These are phyloP conservation scores for Penicillium verrucosum DNA, from an alignment of 2,329 filamentous ascomycete species.

Conservation along the genomic window DNA sequence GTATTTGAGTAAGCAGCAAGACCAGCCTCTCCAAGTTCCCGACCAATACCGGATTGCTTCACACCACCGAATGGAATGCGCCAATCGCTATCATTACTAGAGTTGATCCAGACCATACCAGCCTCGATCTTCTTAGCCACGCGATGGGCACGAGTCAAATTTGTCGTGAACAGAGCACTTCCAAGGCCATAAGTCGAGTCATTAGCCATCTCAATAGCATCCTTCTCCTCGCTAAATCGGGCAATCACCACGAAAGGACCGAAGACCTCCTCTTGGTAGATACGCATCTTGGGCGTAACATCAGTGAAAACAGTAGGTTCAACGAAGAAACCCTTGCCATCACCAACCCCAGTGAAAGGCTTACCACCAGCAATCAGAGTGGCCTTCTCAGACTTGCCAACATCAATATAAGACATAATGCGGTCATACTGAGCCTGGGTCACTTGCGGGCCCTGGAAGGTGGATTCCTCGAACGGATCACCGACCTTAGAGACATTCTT, in stretches of 20 bases:
- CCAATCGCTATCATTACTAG: conserved; percentile 37
- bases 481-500: conserved; percentile 30
- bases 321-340: conserved; percentile 28
- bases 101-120: conserved; percentile 44
- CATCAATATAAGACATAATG: conserved; percentile 25
- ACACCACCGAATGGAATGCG: conserved; percentile 43
- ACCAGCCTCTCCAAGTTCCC: conserved; percentile 54
- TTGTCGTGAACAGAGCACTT: conserved; percentile 39
- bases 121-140: conserved; percentile 39
- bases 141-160: conserved; percentile 38
- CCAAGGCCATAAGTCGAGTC: conserved; percentile 41
- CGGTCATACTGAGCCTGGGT: conserved; percentile 28
- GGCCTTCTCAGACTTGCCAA: conserved; percentile 38
- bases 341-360: conserved; percentile 28
- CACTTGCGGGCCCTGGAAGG: conserved; percentile 28
- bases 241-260: conserved; percentile 40
- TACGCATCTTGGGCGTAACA: conserved; percentile 34
- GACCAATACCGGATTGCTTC: conserved; percentile 55
- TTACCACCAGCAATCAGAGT: conserved; percentile 33
- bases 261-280: conserved; percentile 43
- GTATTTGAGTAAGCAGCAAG: conserved; percentile 48
- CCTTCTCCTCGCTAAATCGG: conserved; percentile 36
- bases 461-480: conserved; percentile 35
- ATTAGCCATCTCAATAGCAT: conserved; percentile 38
- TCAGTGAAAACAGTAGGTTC: conserved; percentile 34